Conservation (phyloP, 306 rosid genomes). For the Sesbania bispinosa region DNA sequence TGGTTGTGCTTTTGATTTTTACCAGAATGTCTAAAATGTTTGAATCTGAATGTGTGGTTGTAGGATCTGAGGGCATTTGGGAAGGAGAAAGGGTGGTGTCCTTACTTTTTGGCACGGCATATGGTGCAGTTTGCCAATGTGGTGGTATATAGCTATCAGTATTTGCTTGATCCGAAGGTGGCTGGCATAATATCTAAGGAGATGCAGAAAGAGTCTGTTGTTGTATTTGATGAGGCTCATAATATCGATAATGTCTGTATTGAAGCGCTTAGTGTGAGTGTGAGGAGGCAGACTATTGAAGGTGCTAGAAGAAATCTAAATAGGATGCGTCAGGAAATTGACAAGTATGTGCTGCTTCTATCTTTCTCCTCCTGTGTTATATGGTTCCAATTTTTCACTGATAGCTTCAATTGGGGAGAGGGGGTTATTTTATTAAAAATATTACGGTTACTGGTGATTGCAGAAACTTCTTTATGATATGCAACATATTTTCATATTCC, state of each 20-base stretch:
- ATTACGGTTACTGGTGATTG: neutral
- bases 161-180: conserved; percentile 94
- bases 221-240: conserved; percentile 96
- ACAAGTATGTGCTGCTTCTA: conserved; percentile 56
- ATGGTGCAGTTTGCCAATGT: conserved; percentile 95
- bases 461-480: neutral
- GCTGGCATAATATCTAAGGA: conserved; percentile 92
- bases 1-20: neutral
- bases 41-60: conserved; percentile 8
- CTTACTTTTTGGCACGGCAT: conserved; percentile 87
- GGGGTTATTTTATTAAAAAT: neutral
- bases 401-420: neutral
- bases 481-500: neutral
- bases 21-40: neutral
- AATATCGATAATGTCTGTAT: conserved; percentile 94
- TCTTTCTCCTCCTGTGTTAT: conserved; percentile 4
- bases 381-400: neutral
- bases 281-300: conserved; percentile 93
- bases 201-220: conserved; percentile 92
- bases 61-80: conserved; percentile 83
- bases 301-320: conserved; percentile 88
- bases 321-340: conserved; percentile 84
- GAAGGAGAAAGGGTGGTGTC: conserved; percentile 91
- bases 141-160: conserved; percentile 91
- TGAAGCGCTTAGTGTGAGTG: conserved; percentile 97